Evolutionary conservation across 2,329 filamentous ascomycete genomes (phyloP).

Genomic region (Ophiognomonia clavigignenti-juglandacearum): DNA sequence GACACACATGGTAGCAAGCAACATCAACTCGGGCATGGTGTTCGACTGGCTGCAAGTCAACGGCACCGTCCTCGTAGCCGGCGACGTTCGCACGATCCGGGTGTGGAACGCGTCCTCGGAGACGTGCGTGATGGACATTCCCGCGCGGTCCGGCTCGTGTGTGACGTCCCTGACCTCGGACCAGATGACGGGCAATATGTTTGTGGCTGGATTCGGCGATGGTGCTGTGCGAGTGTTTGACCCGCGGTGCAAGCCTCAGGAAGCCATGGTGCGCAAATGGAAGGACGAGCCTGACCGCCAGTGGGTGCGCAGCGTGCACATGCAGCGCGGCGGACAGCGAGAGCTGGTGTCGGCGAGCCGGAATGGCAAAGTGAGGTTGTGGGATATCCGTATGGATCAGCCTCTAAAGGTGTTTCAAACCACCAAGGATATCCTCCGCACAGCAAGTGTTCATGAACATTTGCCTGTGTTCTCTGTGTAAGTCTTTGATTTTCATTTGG

Average conservation of each 20-base stretch:
- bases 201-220: slow-evolving; percentile 94
- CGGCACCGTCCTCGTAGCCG: slow-evolving; percentile 89
- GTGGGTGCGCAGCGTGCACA: slow-evolving; percentile 94
- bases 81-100: slow-evolving; percentile 90
- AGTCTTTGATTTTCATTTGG: slow-evolving; percentile 27
- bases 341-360: slow-evolving; percentile 87
- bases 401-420: slow-evolving; percentile 70
- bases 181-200: slow-evolving; percentile 94
- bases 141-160: slow-evolving; percentile 88
- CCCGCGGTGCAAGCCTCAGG: slow-evolving; percentile 74
- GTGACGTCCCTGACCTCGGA: slow-evolving; percentile 95
- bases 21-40: slow-evolving; percentile 90
- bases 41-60: slow-evolving; percentile 99
- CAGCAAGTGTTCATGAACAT: slow-evolving; percentile 90
- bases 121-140: slow-evolving; percentile 89
- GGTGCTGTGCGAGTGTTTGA: slow-evolving; percentile 94
- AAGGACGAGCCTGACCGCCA: slow-evolving; percentile 80
- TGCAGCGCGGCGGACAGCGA: slow-evolving; percentile 90
- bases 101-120: slow-evolving; percentile 96
- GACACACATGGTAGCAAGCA: slow-evolving; percentile 89
- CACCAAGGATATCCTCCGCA: slow-evolving; percentile 74
- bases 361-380: slow-evolving; percentile 89
- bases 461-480: slow-evolving; percentile 92
- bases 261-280: slow-evolving; percentile 95
- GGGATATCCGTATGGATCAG: slow-evolving; percentile 88